Evolutionary conservation across 2,329 filamentous ascomycete species (phyloP).

Genomic region (Salinomyces thailandicus): DNA sequence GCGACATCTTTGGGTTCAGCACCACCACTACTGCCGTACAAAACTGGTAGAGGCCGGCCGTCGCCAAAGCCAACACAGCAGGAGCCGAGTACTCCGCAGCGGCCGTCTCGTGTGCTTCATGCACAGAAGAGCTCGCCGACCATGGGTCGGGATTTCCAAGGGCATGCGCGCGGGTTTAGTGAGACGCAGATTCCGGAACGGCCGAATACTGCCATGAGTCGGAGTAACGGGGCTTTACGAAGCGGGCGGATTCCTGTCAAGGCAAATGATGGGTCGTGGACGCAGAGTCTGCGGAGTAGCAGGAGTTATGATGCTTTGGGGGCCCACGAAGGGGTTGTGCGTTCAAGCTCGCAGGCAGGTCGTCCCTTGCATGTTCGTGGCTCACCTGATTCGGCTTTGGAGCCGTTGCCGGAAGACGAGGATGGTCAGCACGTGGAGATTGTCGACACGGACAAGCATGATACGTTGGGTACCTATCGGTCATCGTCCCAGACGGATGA

Average conservation of each 20-base stretch:
- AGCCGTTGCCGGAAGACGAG: constrained; percentile 34
- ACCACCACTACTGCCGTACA: constrained; percentile 9
- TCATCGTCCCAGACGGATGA: constrained; percentile 62
- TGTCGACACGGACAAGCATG: not conserved
- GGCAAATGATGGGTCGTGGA: constrained; percentile 8
- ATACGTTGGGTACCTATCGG: constrained; percentile 42
- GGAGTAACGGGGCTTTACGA: constrained; percentile 2
- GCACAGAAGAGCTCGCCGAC: constrained; percentile 22
- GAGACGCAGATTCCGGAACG: constrained; percentile 43
- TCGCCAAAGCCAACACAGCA: constrained; percentile 13
- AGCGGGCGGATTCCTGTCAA: constrained; percentile 13
- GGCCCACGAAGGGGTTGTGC: constrained; percentile 3
- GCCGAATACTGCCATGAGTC: constrained; percentile 18
- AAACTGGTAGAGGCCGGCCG: constrained; percentile 8
- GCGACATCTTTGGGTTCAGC: constrained; percentile 25
- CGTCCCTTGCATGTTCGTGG: constrained; percentile 24
- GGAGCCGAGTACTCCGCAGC: constrained; percentile 10
- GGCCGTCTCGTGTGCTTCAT: constrained; percentile 14
- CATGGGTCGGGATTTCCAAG: constrained; percentile 22
- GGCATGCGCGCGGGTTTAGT: constrained; percentile 52
- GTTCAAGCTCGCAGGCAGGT: constrained; percentile 4
- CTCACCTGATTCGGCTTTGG: constrained; percentile 32
- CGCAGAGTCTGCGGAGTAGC: constrained; percentile 19
- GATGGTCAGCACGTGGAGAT: constrained; percentile 5
- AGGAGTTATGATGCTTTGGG: constrained; percentile 18